phyloP scores from a whole-genome alignment of 2,329 filamentous ascomycete genomes.

The Calonectria hongkongensis region DNA sequence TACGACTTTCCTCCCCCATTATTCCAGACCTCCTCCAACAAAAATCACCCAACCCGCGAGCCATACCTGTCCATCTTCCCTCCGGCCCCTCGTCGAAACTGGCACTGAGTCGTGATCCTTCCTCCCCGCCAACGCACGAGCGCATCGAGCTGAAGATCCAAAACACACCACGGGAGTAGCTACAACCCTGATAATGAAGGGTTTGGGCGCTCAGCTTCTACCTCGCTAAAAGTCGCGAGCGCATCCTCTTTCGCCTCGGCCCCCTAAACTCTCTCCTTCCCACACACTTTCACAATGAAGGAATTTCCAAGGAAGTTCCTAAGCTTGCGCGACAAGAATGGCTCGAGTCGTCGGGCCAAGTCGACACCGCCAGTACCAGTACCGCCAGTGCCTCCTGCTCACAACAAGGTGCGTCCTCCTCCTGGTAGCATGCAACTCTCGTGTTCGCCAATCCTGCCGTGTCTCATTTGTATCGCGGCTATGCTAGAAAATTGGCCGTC shows the following conservation, averaged over 20 bases:
- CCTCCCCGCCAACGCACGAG: conserved; percentile 35
- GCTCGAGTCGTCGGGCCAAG: conserved; percentile 71
- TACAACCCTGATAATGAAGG: conserved; percentile 57
- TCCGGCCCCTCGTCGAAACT: background rate
- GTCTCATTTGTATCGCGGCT: background rate
- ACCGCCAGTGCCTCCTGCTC: conserved; percentile 41
- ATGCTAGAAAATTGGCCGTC: background rate
- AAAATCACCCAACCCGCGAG: background rate
- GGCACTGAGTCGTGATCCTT: conserved; percentile 15
- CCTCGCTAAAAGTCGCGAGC: conserved; percentile 59
- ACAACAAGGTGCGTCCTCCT: conserved; percentile 69
- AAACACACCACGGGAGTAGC: conserved; percentile 42
- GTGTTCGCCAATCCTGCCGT: background rate
- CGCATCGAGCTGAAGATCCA: conserved; percentile 47
- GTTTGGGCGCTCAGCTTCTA: conserved; percentile 51
- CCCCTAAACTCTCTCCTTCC: conserved; percentile 11
- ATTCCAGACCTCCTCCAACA: background rate
- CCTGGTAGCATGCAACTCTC: background rate
- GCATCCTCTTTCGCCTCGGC: conserved; percentile 43
- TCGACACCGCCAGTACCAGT: conserved; percentile 72
- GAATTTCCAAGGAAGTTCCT: conserved; percentile 79
- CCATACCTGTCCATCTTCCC: conserved; percentile 28
- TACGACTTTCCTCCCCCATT: background rate
- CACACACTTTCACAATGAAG: conserved; percentile 67
- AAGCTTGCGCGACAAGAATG: conserved; percentile 80